Evolutionary conservation across 352 stramenopile genomes (phyloP).

Genomic region (Pythium phragmiticola): DNA sequence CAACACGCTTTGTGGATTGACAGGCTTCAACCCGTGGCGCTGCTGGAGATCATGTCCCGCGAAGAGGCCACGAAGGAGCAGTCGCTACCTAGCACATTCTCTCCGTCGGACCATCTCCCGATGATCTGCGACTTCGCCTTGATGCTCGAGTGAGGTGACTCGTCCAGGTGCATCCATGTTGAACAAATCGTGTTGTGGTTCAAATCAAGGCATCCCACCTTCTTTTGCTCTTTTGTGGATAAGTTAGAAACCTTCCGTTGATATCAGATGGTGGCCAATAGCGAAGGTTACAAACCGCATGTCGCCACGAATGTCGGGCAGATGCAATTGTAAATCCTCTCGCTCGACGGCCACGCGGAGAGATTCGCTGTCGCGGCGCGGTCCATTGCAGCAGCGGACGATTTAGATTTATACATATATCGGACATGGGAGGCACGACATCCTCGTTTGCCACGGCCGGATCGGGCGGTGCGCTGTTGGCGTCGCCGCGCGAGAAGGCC

Average conservation of each 20-base stretch:
- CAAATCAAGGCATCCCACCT: not conserved
- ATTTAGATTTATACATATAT: not conserved
- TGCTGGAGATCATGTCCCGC: conserved; percentile 74
- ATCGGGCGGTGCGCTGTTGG: conserved; percentile 35
- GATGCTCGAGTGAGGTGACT: not conserved
- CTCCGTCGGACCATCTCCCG: conserved; percentile 75
- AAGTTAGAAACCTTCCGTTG: conserved; percentile 21
- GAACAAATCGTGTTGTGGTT: not conserved
- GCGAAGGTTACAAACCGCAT: conserved; percentile 16
- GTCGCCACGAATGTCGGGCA: conserved; percentile 3
- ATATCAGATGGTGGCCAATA: not conserved
- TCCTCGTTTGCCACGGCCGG: conserved; percentile 35
- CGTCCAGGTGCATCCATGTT: conserved; percentile 9
- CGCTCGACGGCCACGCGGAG: not conserved
- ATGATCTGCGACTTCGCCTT: conserved; percentile 65
- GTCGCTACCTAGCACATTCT: conserved; percentile 61
- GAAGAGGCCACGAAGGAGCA: conserved; percentile 59
- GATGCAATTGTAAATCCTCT: not conserved
- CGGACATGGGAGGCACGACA: conserved; percentile 42
- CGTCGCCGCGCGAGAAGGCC: conserved; percentile 45
- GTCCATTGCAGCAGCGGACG: not conserved
- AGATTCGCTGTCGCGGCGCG: conserved; percentile 4
- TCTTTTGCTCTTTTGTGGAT: conserved; percentile 15
- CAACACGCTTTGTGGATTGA: not conserved
- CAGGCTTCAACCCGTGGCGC: conserved; percentile 42